A percentile compares a stretch with the other conserved stretches of the same genome.
Conservation (phyloP, 1,284 basidiomycete species). For the Laetiporus sulphureus region DNA sequence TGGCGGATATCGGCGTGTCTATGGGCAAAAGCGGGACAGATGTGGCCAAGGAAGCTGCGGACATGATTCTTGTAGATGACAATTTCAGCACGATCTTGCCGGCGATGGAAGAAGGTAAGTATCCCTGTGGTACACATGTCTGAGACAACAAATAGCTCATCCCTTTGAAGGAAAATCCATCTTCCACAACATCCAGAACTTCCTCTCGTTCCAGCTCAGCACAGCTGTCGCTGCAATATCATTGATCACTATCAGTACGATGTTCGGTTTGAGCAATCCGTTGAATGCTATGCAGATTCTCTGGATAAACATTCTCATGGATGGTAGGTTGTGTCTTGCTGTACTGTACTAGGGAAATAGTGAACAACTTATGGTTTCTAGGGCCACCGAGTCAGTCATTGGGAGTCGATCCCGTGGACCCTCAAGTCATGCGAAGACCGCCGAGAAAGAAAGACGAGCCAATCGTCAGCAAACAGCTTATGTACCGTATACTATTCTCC, state of each 20-base stretch:
- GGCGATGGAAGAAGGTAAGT: constrained; percentile 88
- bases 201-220: constrained; percentile 93
- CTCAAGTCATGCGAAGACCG: constrained; percentile 83
- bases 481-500: constrained; percentile 83
- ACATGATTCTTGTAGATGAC: constrained; percentile 96
- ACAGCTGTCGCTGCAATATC: constrained; percentile 93
- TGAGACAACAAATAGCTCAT: neutral
- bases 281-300: constrained; percentile 98
- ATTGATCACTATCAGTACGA: constrained; percentile 91
- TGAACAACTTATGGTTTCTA: constrained; percentile 20
- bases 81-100: constrained; percentile 94
- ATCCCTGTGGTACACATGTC: neutral
- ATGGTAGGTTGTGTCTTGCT: constrained; percentile 49
- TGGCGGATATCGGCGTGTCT: constrained; percentile 96
- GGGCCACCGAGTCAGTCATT: constrained; percentile 94
- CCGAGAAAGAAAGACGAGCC: constrained; percentile 87
- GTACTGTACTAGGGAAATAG: neutral
- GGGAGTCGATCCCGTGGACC: constrained; percentile 94
- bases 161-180: constrained; percentile 77
- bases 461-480: constrained; percentile 71
- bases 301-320: constrained; percentile 99
- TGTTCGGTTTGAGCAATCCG: constrained; percentile 85
- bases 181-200: constrained; percentile 99
- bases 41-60: constrained; percentile 96
- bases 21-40: constrained; percentile 98